phyloP scores from a whole-genome alignment of 2,329 filamentous ascomycete species.

The Ascochyta rabiei region DNA sequence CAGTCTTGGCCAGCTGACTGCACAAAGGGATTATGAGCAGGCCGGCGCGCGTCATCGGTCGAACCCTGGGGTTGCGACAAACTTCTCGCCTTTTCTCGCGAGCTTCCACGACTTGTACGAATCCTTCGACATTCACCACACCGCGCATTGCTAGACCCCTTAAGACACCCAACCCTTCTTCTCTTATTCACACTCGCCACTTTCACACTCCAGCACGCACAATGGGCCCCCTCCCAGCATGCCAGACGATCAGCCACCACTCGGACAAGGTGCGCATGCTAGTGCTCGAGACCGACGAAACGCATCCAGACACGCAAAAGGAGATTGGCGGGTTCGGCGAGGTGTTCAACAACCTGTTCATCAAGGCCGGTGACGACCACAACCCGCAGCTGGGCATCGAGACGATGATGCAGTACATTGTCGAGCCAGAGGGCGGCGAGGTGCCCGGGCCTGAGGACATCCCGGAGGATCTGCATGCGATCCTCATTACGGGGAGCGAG shows the following conservation, averaged over 20 bases:
- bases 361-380: conserved; percentile 58
- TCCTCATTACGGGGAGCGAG: conserved; percentile 55
- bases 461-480: conserved; percentile 50
- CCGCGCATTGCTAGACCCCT: neutral
- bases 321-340: conserved; percentile 61
- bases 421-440: conserved; percentile 47
- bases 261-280: conserved; percentile 53
- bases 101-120: neutral
- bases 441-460: conserved; percentile 58
- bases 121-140: neutral
- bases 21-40: conserved; percentile 14
- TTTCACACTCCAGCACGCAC: conserved; percentile 3
- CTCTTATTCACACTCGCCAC: neutral
- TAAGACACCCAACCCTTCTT: neutral
- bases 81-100: neutral
- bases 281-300: conserved; percentile 65
- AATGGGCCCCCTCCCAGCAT: conserved; percentile 34
- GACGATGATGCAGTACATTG: conserved; percentile 62
- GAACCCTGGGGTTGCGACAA: conserved; percentile 8
- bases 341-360: conserved; percentile 60
- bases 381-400: conserved; percentile 61
- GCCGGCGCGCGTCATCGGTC: conserved; percentile 19
- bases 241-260: conserved; percentile 31
- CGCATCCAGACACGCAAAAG: conserved; percentile 58
- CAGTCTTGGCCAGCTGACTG: conserved; percentile 4